Conservation (phyloP, 2,329 filamentous ascomycete genomes). For the Colletotrichum brevisporum region DNA sequence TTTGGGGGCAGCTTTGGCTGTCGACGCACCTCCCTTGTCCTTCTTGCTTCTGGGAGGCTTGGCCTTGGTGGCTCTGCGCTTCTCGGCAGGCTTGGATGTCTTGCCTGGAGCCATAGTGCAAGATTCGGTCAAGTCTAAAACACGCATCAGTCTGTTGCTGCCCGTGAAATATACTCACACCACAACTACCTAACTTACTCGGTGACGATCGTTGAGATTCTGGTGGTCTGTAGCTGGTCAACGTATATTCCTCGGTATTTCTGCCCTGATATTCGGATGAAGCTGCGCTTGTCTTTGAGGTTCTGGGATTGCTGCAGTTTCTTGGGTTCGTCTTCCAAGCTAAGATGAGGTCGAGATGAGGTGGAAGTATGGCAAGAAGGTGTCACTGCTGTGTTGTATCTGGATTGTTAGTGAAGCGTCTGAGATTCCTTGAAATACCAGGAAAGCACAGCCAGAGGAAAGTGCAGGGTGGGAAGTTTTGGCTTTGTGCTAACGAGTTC, state of each 20-base stretch:
- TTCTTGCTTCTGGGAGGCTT: background rate
- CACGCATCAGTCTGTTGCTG: background rate
- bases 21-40: background rate
- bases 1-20: background rate
- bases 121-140: background rate
- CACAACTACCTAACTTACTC: background rate
- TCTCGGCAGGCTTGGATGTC: background rate
- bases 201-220: too few species aligned
- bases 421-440: too few species aligned
- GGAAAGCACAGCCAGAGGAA: background rate
- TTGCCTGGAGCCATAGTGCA: constrained; percentile 15
- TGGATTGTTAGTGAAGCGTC: background rate
- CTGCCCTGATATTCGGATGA: too few species aligned
- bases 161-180: background rate
- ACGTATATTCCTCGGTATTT: too few species aligned
- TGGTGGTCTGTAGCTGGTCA: too few species aligned
- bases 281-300: too few species aligned
- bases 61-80: background rate
- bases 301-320: too few species aligned
- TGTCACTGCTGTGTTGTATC: too few species aligned
- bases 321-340: too few species aligned
- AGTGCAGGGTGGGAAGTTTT: background rate
- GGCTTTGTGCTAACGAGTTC: background rate
- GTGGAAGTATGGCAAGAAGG: too few species aligned
- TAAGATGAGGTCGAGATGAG: too few species aligned